These are phyloP conservation scores for Acacia acuminata DNA, from an alignment of 306 rosid genomes.

Conservation along the genomic window DNA sequence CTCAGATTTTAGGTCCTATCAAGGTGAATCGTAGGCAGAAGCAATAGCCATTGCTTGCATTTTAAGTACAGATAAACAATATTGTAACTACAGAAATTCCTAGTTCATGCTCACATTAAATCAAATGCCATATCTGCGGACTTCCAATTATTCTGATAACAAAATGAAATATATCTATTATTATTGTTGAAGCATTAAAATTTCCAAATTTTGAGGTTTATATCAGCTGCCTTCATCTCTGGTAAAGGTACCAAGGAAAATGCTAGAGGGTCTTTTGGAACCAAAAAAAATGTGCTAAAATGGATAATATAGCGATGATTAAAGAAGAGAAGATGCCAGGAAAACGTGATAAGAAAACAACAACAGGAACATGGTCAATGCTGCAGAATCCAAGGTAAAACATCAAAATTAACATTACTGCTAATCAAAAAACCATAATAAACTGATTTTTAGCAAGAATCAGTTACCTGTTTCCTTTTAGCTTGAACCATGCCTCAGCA, in stretches of 20 bases:
- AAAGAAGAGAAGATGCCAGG: background rate
- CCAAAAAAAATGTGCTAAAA: slow-evolving; percentile 11
- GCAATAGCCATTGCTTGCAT: background rate
- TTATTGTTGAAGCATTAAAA: background rate
- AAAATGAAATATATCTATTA: background rate
- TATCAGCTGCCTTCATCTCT: background rate
- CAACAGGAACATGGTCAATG: background rate
- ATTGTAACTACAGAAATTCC: background rate
- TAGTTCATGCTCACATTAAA: slow-evolving; percentile 2
- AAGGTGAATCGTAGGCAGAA: slow-evolving; percentile 11
- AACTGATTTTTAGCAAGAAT: slow-evolving; percentile 23
- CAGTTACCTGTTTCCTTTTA: slow-evolving; percentile 86
- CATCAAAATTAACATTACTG: background rate
- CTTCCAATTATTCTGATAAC: background rate
- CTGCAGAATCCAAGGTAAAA: slow-evolving; percentile 18
- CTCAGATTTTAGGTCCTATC: slow-evolving; percentile 8
- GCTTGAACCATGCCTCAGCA: slow-evolving; percentile 93
- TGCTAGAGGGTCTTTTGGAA: too few relatives aligned
- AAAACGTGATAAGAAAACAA: slow-evolving; percentile 24
- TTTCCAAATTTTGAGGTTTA: slow-evolving; percentile 4
- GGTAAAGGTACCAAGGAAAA: background rate
- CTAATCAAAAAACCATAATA: slow-evolving; percentile 22
- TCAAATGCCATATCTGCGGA: background rate
- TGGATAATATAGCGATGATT: slow-evolving; percentile 1
- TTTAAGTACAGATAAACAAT: slow-evolving; percentile 2